Evolutionary conservation across 116 monocot species (phyloP).

Genomic region (Iris pallida): DNA sequence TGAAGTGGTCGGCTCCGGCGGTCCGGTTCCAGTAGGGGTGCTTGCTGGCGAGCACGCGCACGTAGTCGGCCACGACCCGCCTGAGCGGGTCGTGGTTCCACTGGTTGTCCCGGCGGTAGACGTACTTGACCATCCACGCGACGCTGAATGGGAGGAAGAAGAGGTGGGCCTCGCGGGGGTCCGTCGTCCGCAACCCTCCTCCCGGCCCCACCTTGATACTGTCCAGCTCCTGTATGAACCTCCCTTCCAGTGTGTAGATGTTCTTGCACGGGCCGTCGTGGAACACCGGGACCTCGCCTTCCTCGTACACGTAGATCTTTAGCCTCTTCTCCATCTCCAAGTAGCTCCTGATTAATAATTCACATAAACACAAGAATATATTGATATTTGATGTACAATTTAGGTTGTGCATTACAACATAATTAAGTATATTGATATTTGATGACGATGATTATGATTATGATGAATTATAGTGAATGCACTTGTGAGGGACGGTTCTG

Average conservation of each 20-base stretch:
- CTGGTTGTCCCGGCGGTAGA: constrained; percentile 13
- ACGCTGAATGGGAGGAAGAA: constrained; percentile 79
- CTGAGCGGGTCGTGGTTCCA: constrained; percentile 19
- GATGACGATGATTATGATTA: no score
- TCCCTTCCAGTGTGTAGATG: constrained; percentile 75
- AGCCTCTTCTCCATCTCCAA: constrained; percentile 77
- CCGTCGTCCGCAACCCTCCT: constrained; percentile 16
- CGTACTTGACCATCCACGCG: constrained; percentile 38
- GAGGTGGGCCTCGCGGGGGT: constrained; percentile 38
- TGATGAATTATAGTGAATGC: neutral
- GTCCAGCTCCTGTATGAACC: constrained; percentile 73
- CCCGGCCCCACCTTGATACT: neutral
- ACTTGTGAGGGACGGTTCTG: no score
- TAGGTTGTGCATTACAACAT: neutral
- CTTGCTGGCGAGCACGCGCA: constrained; percentile 31
- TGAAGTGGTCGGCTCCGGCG: constrained; percentile 75
- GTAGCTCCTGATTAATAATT: constrained; percentile 55
- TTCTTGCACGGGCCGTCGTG: constrained; percentile 65
- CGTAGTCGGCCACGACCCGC: constrained; percentile 45
- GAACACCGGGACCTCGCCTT: constrained; percentile 74
- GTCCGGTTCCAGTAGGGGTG: constrained; percentile 75
- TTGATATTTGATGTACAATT: neutral
- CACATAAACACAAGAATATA: neutral
- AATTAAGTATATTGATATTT: neutral
- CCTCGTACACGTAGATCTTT: constrained; percentile 68